Evolutionary conservation across 805 yeast species (phyloP).

Genomic region (Yarrowia sp.): DNA sequence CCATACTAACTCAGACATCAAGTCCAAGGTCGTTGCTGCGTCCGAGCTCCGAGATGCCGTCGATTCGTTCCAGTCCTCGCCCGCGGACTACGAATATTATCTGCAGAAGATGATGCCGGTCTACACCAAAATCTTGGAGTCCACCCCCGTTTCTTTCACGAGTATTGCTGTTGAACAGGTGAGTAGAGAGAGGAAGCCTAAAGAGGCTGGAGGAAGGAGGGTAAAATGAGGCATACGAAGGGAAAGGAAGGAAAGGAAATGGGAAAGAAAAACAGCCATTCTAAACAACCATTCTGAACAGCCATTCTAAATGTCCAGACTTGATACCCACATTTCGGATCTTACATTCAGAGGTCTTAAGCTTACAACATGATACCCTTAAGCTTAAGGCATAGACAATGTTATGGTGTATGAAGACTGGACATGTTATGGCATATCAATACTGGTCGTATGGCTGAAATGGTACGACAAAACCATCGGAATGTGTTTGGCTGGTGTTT

Average conservation of each 20-base stretch:
- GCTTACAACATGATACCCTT: too few species aligned
- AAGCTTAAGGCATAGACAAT: too few species aligned
- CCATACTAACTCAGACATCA: conserved; percentile 44
- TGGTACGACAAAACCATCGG: too few species aligned
- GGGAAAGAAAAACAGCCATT: background rate
- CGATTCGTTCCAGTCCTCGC: conserved; percentile 73
- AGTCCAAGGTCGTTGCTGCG: conserved; percentile 61
- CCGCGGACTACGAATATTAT: conserved; percentile 73
- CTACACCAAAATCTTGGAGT: conserved; percentile 57
- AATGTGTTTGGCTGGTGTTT: too few species aligned
- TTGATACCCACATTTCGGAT: too few species aligned
- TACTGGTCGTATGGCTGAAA: too few species aligned
- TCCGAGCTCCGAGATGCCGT: conserved; percentile 83
- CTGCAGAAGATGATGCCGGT: conserved; percentile 67
- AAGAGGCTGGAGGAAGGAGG: too few species aligned
- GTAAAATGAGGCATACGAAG: background rate
- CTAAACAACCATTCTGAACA: too few species aligned
- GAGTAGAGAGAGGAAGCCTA: background rate
- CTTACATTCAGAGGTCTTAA: too few species aligned
- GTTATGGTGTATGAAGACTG: too few species aligned
- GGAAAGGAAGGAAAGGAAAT: background rate
- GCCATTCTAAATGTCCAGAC: too few species aligned
- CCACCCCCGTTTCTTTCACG: conserved; percentile 69
- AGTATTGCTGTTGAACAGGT: conserved; percentile 58
- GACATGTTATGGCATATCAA: too few species aligned